phyloP scores from a whole-genome alignment of 2,329 filamentous ascomycete species.

The Venturia effusa region DNA sequence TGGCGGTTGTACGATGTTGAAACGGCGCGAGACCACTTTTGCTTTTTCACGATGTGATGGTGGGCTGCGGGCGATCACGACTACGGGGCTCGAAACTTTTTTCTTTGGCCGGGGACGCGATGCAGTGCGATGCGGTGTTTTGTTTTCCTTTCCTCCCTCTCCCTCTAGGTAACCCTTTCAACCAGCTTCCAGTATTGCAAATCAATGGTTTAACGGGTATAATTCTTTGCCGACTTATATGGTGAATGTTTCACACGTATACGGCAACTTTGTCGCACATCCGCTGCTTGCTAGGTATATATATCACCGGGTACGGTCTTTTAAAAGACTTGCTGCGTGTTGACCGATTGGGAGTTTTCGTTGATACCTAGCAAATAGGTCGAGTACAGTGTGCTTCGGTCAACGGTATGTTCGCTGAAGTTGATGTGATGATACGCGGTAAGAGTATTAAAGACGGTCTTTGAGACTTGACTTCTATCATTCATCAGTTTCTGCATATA shows the following conservation, averaged over 20 bases:
- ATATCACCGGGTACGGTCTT: neutral
- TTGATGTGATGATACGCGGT: too few species aligned
- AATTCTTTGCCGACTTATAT: neutral
- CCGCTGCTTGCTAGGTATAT: neutral
- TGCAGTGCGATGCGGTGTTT: neutral
- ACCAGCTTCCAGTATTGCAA: neutral
- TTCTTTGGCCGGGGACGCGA: neutral
- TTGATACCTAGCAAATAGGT: too few species aligned
- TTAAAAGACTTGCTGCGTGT: neutral
- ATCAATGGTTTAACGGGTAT: neutral
- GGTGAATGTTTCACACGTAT: neutral
- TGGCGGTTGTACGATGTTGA: slow-evolving; percentile 1
- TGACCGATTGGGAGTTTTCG: too few species aligned
- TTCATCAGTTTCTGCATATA: too few species aligned
- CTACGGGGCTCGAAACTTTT: neutral
- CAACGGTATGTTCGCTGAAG: too few species aligned
- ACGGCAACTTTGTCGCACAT: neutral
- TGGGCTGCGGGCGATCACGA: neutral
- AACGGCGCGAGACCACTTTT: neutral
- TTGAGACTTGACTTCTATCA: too few species aligned
- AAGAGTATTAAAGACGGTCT: too few species aligned
- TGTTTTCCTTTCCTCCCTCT: neutral
- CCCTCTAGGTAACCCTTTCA: slow-evolving; percentile 1
- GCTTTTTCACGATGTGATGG: neutral
- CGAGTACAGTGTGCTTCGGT: too few species aligned